Base-by-base conservation (phyloP, 306 rosid genomes). In the Corylus americana region DNA sequence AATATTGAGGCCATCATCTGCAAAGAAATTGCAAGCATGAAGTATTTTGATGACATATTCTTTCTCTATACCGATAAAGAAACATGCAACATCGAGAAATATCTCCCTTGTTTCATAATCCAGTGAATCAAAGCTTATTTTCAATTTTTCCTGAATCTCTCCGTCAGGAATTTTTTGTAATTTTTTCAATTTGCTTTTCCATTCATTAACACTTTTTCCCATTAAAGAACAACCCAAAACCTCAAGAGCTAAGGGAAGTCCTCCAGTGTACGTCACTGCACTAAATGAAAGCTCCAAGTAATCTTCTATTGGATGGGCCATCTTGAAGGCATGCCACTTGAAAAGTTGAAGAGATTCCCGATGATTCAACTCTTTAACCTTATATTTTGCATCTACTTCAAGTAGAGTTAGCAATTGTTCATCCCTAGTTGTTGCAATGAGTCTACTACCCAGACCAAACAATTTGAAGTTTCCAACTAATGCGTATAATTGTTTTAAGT, bases 11-110 rank as follows among this genome's bases (percentile, higher is more conserved):
- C 86, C 87, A 35, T 25, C 81, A 48, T 35, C 39, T 35, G 87
- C 79, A 76, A 16, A 50, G 1, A 80, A 55, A 0, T 80, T 86
- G 78, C 87, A 88, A 0, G 74, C 85, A 20, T 78, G 71, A 3
- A 85, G 39, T 48, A 85, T 71, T 49, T 78, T 9, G 0, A 39
- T 59, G 9, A 85, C 89, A 1, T 75, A 8, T 1, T 39, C 49
- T 35, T 2, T 53, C 0, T 83, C 55, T 73, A 74, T 78, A 0
- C 91, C 89, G 0, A 80, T 76, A 49, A 88, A 85, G 77, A 85
- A 88, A 73, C 85, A 83, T 11, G 82, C 73, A 25, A 88, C 67
- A 53, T 88, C 86, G 22, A 85, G 87, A 18, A 88, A 88, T 45
- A 83, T 35, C 39, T 80, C 84, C 51, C 64, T 79, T 3, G 31